Conservation (phyloP, 148 eudicot species). For the Amaranthus hypochondriacus region DNA sequence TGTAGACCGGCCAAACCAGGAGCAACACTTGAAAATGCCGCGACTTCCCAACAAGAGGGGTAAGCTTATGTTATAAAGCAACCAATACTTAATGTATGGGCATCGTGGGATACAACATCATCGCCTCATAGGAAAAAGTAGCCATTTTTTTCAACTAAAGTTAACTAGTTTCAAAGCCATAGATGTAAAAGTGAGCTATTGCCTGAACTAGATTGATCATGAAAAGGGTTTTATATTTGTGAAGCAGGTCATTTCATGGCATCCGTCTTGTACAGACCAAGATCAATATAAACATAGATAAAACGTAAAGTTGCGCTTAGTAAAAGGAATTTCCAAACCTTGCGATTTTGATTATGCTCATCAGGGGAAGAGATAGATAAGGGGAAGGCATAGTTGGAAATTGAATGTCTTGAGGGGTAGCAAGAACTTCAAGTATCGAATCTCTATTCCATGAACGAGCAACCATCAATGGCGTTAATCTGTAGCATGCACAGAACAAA, state of each 20-base stretch:
- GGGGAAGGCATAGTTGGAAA: slow-evolving; percentile 27
- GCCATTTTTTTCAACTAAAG: no score
- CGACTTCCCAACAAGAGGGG: no score
- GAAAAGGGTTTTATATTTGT: not conserved
- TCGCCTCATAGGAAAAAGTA: no score
- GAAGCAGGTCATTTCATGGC: not conserved
- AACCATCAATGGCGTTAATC: slow-evolving; percentile 42
- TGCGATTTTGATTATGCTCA: slow-evolving; percentile 44
- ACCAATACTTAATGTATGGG: no score
- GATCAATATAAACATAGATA: not conserved
- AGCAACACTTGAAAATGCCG: no score
- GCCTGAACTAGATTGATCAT: not conserved
- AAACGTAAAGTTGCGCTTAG: not conserved
- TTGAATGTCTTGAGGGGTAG: slow-evolving; percentile 18
- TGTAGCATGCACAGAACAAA: slow-evolving; percentile 11
- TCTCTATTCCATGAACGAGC: slow-evolving; percentile 43
- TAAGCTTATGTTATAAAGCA: no score
- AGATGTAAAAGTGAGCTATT: not conserved
- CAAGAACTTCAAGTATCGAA: slow-evolving; percentile 31
- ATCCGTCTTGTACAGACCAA: not conserved
- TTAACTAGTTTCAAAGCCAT: no score
- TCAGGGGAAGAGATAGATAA: slow-evolving; percentile 35
- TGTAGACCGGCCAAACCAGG: no score
- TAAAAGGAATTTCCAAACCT: slow-evolving; percentile 21
- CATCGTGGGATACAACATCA: no score